These are phyloP conservation scores for Phialocephala subalpina DNA, from an alignment of 2,329 filamentous ascomycete species.

Conservation along the genomic window DNA sequence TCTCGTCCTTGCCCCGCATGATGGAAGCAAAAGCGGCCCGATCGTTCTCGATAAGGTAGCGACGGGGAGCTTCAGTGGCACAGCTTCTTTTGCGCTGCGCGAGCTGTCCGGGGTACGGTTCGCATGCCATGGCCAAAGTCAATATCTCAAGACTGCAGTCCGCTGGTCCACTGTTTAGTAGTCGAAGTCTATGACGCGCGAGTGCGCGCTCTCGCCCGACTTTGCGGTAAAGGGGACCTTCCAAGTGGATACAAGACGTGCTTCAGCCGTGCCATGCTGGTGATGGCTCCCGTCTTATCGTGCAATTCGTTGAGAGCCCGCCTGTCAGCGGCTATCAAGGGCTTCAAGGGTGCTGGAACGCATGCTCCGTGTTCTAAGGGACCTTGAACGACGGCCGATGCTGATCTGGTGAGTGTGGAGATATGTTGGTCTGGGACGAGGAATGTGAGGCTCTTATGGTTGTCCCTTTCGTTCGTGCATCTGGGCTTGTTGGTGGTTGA, in stretches of 20 bases:
- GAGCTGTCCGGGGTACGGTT: too few species aligned
- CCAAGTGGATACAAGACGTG: conserved; percentile 2
- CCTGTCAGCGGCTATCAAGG: conserved; percentile 17
- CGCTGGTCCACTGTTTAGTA: neutral
- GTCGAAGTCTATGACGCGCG: neutral
- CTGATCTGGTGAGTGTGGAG: conserved; percentile 11
- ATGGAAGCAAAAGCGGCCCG: neutral
- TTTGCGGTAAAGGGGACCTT: conserved; percentile 9
- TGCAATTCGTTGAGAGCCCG: conserved; percentile 15
- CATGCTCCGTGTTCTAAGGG: neutral
- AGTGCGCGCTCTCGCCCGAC: conserved; percentile 10
- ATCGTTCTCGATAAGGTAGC: neutral
- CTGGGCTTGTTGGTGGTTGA: neutral
- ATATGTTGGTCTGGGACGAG: neutral
- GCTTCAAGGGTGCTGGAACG: neutral
- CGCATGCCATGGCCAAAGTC: neutral
- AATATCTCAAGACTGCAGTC: neutral
- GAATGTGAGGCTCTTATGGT: conserved; percentile 7
- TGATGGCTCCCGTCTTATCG: conserved; percentile 15
- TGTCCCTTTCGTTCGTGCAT: neutral
- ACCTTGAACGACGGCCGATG: conserved; percentile 1
- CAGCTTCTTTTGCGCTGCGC: neutral
- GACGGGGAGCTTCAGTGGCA: neutral
- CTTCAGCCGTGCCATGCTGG: conserved; percentile 7
- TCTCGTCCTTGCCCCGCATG: neutral